phyloP scores from a whole-genome alignment of 495 filamentous ascomycete genomes.

The Saxophila tyrrhenica region DNA sequence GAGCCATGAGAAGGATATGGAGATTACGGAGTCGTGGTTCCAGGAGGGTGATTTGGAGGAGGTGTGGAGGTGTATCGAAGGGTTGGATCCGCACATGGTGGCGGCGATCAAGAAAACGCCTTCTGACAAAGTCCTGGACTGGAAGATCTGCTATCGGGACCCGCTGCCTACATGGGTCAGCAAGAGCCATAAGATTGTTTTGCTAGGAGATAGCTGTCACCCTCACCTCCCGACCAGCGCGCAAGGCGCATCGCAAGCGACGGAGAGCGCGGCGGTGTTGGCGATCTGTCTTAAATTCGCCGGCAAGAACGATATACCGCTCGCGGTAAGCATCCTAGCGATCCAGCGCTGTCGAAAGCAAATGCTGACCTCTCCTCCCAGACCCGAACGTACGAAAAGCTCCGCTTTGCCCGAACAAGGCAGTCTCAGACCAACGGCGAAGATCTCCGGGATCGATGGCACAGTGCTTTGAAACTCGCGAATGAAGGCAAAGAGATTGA shows the following conservation, averaged over 20 bases:
- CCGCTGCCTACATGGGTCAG: slow-evolving; percentile 40
- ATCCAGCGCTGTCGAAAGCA: not conserved
- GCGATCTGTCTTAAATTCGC: slow-evolving; percentile 37
- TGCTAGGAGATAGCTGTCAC: slow-evolving; percentile 41
- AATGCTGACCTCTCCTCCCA: not conserved
- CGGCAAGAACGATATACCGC: slow-evolving; percentile 32
- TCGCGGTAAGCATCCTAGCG: slow-evolving; percentile 26
- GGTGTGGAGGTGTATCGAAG: slow-evolving; percentile 28
- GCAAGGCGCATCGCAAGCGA: slow-evolving; percentile 40
- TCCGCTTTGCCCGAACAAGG: slow-evolving; percentile 37
- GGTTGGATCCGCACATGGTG: slow-evolving; percentile 35
- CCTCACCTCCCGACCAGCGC: slow-evolving; percentile 39
- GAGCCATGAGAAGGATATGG: slow-evolving; percentile 35
- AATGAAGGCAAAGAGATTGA: slow-evolving; percentile 40
- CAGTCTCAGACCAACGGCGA: slow-evolving; percentile 41
- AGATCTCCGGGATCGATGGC: slow-evolving; percentile 43
- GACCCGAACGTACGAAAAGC: slow-evolving; percentile 42
- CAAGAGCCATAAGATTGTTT: slow-evolving; percentile 33
- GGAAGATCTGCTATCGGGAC: slow-evolving; percentile 42
- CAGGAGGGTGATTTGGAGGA: slow-evolving; percentile 40
- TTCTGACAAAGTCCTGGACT: slow-evolving; percentile 33
- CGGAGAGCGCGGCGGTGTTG: slow-evolving; percentile 38
- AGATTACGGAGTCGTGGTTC: slow-evolving; percentile 40
- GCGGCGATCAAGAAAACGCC: slow-evolving; percentile 39
- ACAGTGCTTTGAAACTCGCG: slow-evolving; percentile 37